Base-by-base conservation (phyloP, 2,329 filamentous ascomycete species). In the Pleurostoma richardsiae region DNA sequence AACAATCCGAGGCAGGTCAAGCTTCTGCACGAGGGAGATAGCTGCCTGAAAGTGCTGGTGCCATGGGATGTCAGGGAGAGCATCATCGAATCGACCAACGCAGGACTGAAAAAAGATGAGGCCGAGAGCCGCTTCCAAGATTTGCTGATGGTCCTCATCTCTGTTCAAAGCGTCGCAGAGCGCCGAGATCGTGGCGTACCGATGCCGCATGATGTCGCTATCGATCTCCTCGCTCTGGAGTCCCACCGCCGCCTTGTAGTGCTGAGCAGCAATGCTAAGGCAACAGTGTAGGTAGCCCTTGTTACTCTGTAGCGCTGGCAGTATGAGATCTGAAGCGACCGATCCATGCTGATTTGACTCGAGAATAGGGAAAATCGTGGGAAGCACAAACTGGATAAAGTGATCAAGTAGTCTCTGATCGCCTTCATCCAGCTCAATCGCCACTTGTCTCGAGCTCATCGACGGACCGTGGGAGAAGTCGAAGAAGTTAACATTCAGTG, bases 71-170 rank as follows among this genome's bases (percentile, higher is more conserved):
- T 97, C 91, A 11, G 89, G 86, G 28, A 96, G 81, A 41, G 80
- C 80, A 62, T 96, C 90, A 57, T 94, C 86, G 33, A 86, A 83
- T 58, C 88, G 82, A 45, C 92, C 92, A 53, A 97, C 92, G 29
- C 89, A 86, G 70, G 88, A 94, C 63, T 96, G 90, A 73, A 96
- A 95, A 72, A 96, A 94, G 64, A 96, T 96, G 81, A 97, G 90
- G 44, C 88, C 90, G 4, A 97, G 78, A 0, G 91, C 90, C 2
- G 92, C 90, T 67, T 97, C 92, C 10, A 97, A 82, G 57, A 95
- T 95, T 65, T 94, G 82, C 49, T 86, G 79, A 64, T 96, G 90
- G 61, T 95, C 78, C 60, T 85, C 84, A 61, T 96, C 90, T 49
- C 78, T 76, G 60, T 84, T 83, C 47, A 97, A 78, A 1, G 89